Conservation (phyloP, 352 stramenopile species). For the Pythium periplocum region DNA sequence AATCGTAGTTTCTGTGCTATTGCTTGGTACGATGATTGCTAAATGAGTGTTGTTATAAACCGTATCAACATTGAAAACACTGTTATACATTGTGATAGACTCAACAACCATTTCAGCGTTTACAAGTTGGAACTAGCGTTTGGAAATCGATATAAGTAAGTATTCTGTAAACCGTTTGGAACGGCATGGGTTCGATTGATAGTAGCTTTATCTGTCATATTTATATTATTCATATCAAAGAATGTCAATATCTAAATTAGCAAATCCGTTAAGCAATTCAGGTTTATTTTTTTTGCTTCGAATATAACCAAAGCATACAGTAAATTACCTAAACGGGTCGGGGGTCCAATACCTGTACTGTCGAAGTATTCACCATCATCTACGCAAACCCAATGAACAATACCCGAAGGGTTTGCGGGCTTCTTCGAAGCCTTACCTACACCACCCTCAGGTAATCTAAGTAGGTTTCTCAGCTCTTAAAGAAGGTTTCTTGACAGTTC, state of each 20-base stretch:
- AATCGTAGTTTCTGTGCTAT: conserved; percentile 6
- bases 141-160: conserved; percentile 7
- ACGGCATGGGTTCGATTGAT: conserved; percentile 8
- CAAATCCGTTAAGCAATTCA: conserved; percentile 4
- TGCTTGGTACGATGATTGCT: conserved; percentile 14
- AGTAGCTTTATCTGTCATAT: neutral
- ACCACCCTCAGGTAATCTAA: neutral
- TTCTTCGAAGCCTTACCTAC: neutral
- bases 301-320: conserved; percentile 5
- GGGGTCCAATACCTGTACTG: conserved; percentile 1
- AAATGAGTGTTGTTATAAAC: conserved; percentile 17
- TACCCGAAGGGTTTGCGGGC: no score
- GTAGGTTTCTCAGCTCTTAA: no score
- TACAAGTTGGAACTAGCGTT: conserved; percentile 13
- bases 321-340: neutral
- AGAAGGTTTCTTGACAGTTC: no score
- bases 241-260: conserved; percentile 6
- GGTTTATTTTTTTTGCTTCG: conserved; percentile 5
- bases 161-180: conserved; percentile 21
- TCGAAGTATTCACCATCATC: conserved; percentile 4
- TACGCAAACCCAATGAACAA: neutral
- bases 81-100: conserved; percentile 19
- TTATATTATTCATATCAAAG: neutral
- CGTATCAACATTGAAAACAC: conserved; percentile 21
- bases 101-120: conserved; percentile 13